Conservation (phyloP, 176 grass and related monocot genomes). For the Zizania latifolia region DNA sequence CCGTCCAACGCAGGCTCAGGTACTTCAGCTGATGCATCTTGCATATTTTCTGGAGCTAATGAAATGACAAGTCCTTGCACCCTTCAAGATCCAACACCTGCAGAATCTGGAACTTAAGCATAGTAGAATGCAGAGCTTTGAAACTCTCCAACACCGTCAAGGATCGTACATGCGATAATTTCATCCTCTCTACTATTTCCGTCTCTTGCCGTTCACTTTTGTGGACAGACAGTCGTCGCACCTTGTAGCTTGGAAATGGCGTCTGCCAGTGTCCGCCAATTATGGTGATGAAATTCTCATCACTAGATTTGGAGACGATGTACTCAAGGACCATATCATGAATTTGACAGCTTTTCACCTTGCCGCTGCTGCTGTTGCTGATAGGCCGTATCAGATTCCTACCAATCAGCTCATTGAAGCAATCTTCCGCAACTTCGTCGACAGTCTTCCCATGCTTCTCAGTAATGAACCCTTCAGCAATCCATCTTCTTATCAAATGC, state of each 20-base stretch:
- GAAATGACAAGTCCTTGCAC: neutral
- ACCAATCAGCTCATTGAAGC: neutral
- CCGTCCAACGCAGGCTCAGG: neutral
- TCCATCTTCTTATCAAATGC: neutral
- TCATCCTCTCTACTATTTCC: neutral
- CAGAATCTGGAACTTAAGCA: neutral
- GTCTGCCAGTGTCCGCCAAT: neutral
- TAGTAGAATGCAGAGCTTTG: neutral
- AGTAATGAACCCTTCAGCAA: neutral
- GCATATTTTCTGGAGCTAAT: neutral
- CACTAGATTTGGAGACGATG: neutral
- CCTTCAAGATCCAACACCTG: neutral
- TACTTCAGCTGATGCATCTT: neutral
- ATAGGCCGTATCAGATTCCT: neutral
- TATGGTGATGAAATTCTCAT: neutral
- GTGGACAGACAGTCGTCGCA: neutral
- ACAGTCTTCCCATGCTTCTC: neutral
- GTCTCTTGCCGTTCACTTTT: neutral
- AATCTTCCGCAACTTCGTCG: neutral
- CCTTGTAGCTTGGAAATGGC: neutral
- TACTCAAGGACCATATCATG: neutral
- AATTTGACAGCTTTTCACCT: neutral
- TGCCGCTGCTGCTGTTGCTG: neutral
- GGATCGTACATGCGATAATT: neutral
- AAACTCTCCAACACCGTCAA: neutral